These are phyloP conservation scores for Geranomyces michiganensis DNA, from an alignment of 192 early-diverging fungal genomes.

Conservation along the genomic window DNA sequence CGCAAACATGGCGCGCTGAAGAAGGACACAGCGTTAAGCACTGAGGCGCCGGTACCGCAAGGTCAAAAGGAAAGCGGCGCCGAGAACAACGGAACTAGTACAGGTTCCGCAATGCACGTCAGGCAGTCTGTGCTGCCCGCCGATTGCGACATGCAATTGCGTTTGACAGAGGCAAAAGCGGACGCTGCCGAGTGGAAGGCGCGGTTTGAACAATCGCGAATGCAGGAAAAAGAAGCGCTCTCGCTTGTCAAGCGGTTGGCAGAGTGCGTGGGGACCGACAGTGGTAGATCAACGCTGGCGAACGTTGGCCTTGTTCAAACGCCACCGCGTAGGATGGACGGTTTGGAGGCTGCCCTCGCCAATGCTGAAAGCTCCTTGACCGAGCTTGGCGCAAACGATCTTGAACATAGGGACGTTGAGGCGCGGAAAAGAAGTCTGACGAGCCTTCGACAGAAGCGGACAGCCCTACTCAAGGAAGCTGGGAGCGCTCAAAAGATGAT, in stretches of 20 bases:
- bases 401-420: neutral
- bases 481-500: neutral
- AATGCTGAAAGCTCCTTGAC: neutral
- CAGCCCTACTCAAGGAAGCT: neutral
- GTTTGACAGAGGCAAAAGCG: neutral
- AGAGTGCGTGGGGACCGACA: conserved; percentile 6
- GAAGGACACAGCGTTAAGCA: neutral
- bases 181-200: neutral
- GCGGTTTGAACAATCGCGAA: neutral
- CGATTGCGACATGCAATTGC: neutral
- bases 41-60: neutral
- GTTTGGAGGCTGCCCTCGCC: neutral
- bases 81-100: neutral
- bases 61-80: neutral
- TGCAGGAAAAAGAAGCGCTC: conserved; percentile 13
- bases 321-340: too few species aligned
- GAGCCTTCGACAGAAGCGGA: neutral
- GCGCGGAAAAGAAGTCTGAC: neutral
- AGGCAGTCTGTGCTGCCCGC: neutral
- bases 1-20: neutral
- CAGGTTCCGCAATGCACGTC: neutral
- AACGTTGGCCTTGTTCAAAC: neutral
- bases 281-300: neutral
- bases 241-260: neutral
- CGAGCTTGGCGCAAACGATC: neutral